These are phyloP conservation scores for Umbilicus rupestris DNA, from an alignment of 164 flowering plant genomes.

Conservation along the genomic window DNA sequence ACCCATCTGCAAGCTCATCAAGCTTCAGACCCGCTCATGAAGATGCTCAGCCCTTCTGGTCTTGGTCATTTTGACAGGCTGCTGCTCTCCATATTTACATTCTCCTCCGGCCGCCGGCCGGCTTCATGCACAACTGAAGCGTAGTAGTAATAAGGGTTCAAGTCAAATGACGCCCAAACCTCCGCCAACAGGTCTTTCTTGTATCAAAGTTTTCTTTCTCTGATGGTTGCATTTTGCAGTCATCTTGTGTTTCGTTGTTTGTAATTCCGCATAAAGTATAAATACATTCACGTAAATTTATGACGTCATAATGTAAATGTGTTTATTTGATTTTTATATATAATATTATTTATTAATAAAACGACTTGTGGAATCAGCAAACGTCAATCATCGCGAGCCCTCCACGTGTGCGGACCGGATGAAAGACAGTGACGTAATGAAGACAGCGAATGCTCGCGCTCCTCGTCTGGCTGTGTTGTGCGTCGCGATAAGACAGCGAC, in stretches of 20 bases:
- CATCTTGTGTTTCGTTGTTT: too few relatives aligned
- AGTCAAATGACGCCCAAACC: neutral
- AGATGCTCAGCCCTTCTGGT: neutral
- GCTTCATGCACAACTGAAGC: neutral
- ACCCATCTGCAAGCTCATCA: conserved; percentile 1
- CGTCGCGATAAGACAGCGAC: neutral
- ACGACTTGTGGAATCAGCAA: neutral
- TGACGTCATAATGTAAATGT: too few relatives aligned
- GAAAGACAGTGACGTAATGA: neutral
- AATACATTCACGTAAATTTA: too few relatives aligned
- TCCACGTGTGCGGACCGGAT: neutral
- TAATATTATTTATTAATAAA: too few relatives aligned
- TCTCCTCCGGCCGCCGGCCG: neutral
- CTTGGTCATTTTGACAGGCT: neutral
- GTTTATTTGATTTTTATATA: too few relatives aligned
- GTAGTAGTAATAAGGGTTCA: conserved; percentile 3
- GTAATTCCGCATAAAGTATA: too few relatives aligned
- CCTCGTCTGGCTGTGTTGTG: neutral
- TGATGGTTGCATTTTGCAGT: too few relatives aligned
- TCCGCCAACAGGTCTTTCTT: neutral
- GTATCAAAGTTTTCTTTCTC: too few relatives aligned
- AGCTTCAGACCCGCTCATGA: neutral
- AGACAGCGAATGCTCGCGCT: neutral
- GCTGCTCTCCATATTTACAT: neutral
- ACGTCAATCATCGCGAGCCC: neutral